Base-by-base conservation (phyloP, 2,329 filamentous ascomycete species). In the Scopulariopsis brevicaulis region DNA sequence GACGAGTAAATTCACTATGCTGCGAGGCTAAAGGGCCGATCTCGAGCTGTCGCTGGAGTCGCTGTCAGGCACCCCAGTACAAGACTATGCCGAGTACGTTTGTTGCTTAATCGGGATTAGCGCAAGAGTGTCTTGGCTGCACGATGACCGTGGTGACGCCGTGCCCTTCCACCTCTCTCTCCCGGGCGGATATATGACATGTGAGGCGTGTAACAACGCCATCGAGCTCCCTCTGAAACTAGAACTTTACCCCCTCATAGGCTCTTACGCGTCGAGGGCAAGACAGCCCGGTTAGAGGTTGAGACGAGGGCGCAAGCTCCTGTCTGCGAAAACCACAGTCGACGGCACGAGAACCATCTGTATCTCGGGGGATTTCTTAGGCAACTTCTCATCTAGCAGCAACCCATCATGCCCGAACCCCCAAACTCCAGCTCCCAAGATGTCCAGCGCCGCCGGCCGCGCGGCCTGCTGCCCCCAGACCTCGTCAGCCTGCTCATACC, bases 401-500 rank as follows among this genome's bases (percentile, higher is more conserved):
- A 10, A 28, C 18, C 24, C 22, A 22, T 15, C 40, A 56, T 56
- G 55, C 25, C 25, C 24, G 55, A 51, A 12, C 28, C 43, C 25
- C 43, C 25, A 32, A 34, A 18, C 15, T 24, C 22, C 7, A 4
- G 60, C 24, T 55, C 64, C 56, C 64, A 61, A 52, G 59, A 65
- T 50, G 61, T 53, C 40, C 58, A 61, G 34, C 52, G 63, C 18
- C 64, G 46, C 12, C 46, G 51, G 5, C 25, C 24, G 15, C 65
- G 70, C 43, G 71, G 72, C 4, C 56, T 77, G 11, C 63, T 78
- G 24, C 71, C 77, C 15, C 72, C 73, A 5, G 74, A 75, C 55
- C 60, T 79, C 7, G 62, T 71, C 7, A 73, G 77, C 1, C 70
- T 81, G 10, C 62, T 82, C 20, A 66, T 69, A 10, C 77, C 78